Evolutionary conservation across 2,329 filamentous ascomycete species (phyloP), one percentile per base, ranked within the genome.

Genomic region (Botrytis medusae): DNA sequence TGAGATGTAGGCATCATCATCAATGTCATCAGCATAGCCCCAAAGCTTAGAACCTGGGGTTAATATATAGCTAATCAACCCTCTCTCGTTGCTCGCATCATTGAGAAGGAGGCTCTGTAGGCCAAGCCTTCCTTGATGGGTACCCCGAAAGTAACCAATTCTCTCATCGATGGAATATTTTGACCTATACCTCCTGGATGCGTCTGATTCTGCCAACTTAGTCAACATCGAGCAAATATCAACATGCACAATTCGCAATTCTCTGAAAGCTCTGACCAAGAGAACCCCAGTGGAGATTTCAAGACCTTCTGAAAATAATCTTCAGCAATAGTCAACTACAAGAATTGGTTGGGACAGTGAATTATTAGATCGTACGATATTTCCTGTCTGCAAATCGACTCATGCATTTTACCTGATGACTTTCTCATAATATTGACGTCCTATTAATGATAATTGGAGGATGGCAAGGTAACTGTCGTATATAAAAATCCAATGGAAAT

Each of bases 1-100:
- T 54, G 46, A 48, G 46, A 34, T 34, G 20, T 54, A 67, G 22
- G 22, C 9, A 7, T 67, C 64, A 9, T 67, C 29, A n/a, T 67
- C 64, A 22, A 67, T 54, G 32, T 67, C 32, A 54, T 67, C 64
- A 9, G 44, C 54, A 51, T 54, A 67, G 14, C 64, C 46, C 46
- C 64, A 67, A 14, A 67, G 44, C 29, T 67, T 67, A 7, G 64
- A 48, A 7, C 29, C 32, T 0, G 64, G 64, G 20, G 64, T 54
- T 32, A 67, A 54, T 18, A 67, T 54, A 37, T 54, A 22, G 2
- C 8, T 16, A 8, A 67, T 67, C 8, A 40, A 10, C 1, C 0
- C 64, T 51, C 64, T 48, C 22, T 54, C 44, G 9, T 67, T 32
- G 7, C 37, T 67, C 25, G 1, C 1, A 6, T 67, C 64, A 16